Evolutionary conservation across 2,329 filamentous ascomycete species (phyloP).

Genomic region (Corniculantispora saksenae): DNA sequence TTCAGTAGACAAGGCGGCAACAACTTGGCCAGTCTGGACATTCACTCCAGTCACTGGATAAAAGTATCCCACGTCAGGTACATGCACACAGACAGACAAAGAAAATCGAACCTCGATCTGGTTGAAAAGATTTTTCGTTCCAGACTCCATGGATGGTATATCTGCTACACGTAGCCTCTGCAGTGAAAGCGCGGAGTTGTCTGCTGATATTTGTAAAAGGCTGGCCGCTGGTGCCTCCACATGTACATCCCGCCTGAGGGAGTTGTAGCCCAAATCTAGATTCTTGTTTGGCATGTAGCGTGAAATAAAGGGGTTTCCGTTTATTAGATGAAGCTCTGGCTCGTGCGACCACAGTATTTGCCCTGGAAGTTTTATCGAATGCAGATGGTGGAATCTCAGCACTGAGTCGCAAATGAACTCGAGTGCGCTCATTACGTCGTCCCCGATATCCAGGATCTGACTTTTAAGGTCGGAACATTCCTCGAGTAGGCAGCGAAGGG

Average conservation of each 20-base stretch:
- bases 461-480: slow-evolving; percentile 1
- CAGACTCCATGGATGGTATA: not conserved
- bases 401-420: not conserved
- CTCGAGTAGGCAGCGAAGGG: not conserved
- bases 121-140: not conserved
- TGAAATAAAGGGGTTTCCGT: not conserved
- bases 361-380: not conserved
- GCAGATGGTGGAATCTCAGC: not conserved
- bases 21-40: not conserved
- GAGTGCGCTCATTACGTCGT: not conserved
- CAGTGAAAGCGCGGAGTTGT: not conserved
- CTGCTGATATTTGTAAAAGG: not conserved
- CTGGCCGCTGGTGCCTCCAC: not conserved
- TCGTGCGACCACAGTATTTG: not conserved
- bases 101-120: not conserved
- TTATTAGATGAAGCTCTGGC: slow-evolving; percentile 2
- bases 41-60: not conserved
- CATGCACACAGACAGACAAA: not conserved
- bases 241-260: not conserved
- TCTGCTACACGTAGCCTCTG: not conserved
- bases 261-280: slow-evolving; percentile 19
- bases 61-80: not conserved
- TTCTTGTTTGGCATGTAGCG: slow-evolving; percentile 7
- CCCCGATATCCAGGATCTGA: not conserved
- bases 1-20: slow-evolving; percentile 3